Evolutionary conservation across 1,139 yeast species (phyloP), one percentile per base, ranked within the genome.

Genomic region (Spathaspora sp.): DNA sequence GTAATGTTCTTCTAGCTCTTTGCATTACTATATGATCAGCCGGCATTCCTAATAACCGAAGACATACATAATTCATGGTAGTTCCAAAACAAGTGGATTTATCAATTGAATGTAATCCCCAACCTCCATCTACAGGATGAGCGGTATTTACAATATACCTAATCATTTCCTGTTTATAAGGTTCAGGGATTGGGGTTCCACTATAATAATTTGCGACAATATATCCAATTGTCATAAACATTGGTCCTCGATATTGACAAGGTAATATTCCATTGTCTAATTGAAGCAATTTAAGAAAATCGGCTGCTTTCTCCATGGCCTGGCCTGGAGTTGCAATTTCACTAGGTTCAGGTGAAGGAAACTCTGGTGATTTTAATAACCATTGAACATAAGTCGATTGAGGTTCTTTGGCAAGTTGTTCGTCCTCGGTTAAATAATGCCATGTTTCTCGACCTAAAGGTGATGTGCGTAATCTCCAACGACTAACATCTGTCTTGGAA

Each of bases 111-210:
- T 93, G 98, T 43, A 95, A 74, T 0, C 98, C 99, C 99, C 99
- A 95, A 1, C 99, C 99, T n/a, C 99, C 99, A 65, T 95, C 99
- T 0, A 90, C 96, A 0, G 97, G 98, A 61, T 93, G 97, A 0
- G 98, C 85, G 0, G 89, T 80, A 61, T 95, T 95, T 16, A 89
- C 89, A 18, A 93, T 68, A 60, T 90, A 93, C 47, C 98, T 75
- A 36, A 86, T 81, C 63, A 95, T 70, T 63, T 95, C 99, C 9
- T 70, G 65, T 51, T 74, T 70, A 54, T 78, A 81, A 26, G 82
- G 84, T 38, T 82, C 82, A 0, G 93, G 85, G 29, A 93, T 86
- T 17, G 79, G 81, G 0, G 81, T 76, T 37, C 81, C 78, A 17
- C 93, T 77, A 62, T 82, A 84, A 62, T 90, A 89, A 57, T 81